phyloP scores from a whole-genome alignment of 2,329 filamentous ascomycete genomes.

The Verticillium nonalfalfae region DNA sequence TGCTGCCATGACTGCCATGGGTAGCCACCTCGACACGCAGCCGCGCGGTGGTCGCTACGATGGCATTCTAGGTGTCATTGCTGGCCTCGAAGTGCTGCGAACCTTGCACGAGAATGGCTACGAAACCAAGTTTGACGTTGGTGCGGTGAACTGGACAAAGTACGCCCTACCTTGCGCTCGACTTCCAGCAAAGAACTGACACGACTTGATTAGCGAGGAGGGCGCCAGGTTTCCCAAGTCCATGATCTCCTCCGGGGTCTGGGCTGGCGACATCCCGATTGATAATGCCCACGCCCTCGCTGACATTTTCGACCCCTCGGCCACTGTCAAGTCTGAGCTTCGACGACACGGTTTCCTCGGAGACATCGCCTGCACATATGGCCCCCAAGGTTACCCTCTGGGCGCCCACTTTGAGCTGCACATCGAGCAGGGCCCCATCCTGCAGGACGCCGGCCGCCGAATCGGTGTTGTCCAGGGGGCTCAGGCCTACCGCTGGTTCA shows the following conservation, averaged over 20 bases:
- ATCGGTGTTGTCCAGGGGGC: constrained; percentile 68
- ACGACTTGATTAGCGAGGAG: constrained; percentile 53
- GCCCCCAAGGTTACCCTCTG: constrained; percentile 37
- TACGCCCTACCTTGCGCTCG: constrained; percentile 17
- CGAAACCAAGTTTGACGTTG: constrained; percentile 65
- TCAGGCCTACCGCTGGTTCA: constrained; percentile 71
- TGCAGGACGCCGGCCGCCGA: constrained; percentile 57
- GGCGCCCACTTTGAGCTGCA: constrained; percentile 78
- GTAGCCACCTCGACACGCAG: constrained; percentile 64
- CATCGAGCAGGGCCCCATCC: constrained; percentile 76
- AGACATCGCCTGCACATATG: constrained; percentile 16
- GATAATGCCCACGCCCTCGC: constrained; percentile 45
- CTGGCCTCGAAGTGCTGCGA: constrained; percentile 67
- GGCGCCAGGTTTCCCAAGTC: constrained; percentile 72
- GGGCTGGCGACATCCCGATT: constrained; percentile 62
- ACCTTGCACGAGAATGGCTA: constrained; percentile 60
- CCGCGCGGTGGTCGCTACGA: constrained; percentile 64
- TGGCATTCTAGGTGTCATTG: constrained; percentile 68
- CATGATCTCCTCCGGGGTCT: constrained; percentile 71
- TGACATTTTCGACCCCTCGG: constrained; percentile 38
- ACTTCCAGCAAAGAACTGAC: background rate
- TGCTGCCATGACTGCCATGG: constrained; percentile 59
- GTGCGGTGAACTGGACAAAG: constrained; percentile 76
- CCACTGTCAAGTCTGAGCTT: constrained; percentile 39
- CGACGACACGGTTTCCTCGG: constrained; percentile 68